Conservation (phyloP, 768 basidiomycete species). For the Serendipita sp. region DNA sequence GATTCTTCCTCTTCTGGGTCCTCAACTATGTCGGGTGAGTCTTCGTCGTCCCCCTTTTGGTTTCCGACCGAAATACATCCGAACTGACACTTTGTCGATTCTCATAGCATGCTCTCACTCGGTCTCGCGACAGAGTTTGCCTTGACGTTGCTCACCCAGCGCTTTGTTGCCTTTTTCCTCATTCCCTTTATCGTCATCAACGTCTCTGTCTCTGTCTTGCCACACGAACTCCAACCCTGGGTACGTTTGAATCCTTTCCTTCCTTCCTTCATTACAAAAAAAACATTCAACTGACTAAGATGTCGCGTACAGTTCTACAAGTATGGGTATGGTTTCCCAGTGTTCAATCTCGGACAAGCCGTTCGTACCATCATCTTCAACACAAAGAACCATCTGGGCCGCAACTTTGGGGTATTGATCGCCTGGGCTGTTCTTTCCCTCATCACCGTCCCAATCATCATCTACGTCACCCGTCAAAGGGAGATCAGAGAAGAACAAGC, state of each 20-base stretch:
- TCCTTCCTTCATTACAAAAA: neutral
- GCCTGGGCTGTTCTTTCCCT: constrained; percentile 17
- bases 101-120: constrained; percentile 17
- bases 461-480: neutral
- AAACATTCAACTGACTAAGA: neutral
- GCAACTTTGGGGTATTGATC: constrained; percentile 22
- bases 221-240: constrained; percentile 29
- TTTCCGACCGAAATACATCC: too few relatives aligned
- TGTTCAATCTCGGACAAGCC: constrained; percentile 51
- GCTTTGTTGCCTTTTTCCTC: constrained; percentile 36
- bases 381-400: constrained; percentile 36
- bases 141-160: constrained; percentile 22
- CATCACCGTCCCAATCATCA: neutral
- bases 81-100: too few relatives aligned
- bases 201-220: constrained; percentile 27
- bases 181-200: constrained; percentile 41
- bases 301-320: constrained; percentile 16
- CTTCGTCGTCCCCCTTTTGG: neutral
- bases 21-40: constrained; percentile 17
- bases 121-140: constrained; percentile 22
- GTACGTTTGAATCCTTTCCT: neutral
- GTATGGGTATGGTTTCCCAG: constrained; percentile 56
- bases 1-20: constrained; percentile 25
- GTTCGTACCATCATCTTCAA: constrained; percentile 48
- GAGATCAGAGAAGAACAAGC: constrained; percentile 1